Evolutionary conservation across 129 eudicot species (phyloP).

Genomic region (Flaveria bidentis): DNA sequence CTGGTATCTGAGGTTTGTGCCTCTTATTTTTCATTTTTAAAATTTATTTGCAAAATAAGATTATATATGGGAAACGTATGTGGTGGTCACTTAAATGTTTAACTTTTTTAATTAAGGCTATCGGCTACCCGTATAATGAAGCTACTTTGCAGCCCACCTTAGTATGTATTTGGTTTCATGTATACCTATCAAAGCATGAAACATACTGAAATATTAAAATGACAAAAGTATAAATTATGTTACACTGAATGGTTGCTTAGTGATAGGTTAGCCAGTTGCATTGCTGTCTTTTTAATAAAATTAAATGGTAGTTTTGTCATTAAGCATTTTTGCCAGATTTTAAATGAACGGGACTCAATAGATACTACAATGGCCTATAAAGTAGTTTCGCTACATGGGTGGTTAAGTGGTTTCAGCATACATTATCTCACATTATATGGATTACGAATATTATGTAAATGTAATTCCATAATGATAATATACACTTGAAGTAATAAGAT

Average conservation of each 20-base stretch:
- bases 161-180: not conserved
- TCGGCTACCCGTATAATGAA: not conserved
- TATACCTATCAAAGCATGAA: not conserved
- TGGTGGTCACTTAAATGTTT: not conserved
- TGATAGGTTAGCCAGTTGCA: not conserved
- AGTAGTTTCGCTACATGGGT: not conserved
- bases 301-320: not conserved
- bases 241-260: not conserved
- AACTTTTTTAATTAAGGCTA: not conserved
- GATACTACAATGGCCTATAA: not conserved
- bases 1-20: conserved; percentile 60
- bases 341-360: not conserved
- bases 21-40: not conserved
- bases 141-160: not conserved
- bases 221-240: not conserved
- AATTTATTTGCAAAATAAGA: not conserved
- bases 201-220: not conserved
- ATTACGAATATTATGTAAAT: not conserved
- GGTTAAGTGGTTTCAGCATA: not conserved
- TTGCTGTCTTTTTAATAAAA: not conserved
- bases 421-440: not conserved
- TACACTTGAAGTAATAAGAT: not conserved
- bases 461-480: not conserved
- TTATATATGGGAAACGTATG: not conserved
- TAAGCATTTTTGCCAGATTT: not conserved